Conservation (phyloP, 202 grass and related monocot genomes). For the Brachypodium distachyon region DNA sequence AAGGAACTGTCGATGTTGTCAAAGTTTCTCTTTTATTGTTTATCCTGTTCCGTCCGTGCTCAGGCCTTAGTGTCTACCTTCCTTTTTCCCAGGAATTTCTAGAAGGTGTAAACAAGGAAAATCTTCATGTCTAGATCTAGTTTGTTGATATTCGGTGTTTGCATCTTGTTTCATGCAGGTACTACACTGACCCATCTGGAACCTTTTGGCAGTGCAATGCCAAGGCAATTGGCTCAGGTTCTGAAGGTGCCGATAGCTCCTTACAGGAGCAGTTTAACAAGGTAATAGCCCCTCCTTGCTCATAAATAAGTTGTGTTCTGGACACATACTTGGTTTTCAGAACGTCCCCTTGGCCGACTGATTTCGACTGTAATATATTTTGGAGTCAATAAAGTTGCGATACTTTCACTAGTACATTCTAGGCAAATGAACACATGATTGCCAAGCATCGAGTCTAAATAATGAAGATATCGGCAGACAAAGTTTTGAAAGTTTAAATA, state of each 20-base stretch:
- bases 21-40: neutral
- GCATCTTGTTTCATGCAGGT: conserved; percentile 18
- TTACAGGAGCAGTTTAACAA: conserved; percentile 73
- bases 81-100: neutral
- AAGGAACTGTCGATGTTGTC: neutral
- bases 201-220: conserved; percentile 75
- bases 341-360: too few species aligned
- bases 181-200: conserved; percentile 61
- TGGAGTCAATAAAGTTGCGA: too few species aligned
- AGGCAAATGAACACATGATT: too few species aligned
- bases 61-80: neutral
- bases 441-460: too few species aligned
- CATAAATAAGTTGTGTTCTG: too few species aligned
- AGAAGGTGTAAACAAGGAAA: neutral
- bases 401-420: too few species aligned
- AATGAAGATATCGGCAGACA: too few species aligned
- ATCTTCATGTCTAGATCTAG: neutral
- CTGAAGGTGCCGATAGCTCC: conserved; percentile 56
- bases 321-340: too few species aligned
- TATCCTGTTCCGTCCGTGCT: neutral
- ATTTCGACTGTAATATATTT: too few species aligned
- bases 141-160: neutral
- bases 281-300: too few species aligned
- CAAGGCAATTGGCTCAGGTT: conserved; percentile 60
- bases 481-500: too few species aligned